Evolutionary conservation across 495 filamentous ascomycete genomes (phyloP).

Genomic region (Trichoderma erinaceum): DNA sequence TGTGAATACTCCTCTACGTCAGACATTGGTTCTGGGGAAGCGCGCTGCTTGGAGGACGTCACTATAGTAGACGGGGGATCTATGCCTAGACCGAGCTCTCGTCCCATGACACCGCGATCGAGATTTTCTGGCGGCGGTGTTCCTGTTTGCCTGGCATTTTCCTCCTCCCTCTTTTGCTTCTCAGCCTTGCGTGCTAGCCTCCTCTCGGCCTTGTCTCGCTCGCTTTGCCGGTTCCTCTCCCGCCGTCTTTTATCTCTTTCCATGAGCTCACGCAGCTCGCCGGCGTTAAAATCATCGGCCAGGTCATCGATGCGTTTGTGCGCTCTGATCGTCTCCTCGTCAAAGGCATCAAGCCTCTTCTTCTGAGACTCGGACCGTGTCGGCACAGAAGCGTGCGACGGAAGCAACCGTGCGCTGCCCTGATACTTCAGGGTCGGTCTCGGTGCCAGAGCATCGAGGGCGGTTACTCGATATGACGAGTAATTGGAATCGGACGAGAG

Average conservation of each 20-base stretch:
- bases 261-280: conserved; percentile 73
- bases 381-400: conserved; percentile 20
- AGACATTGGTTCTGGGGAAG: conserved; percentile 21
- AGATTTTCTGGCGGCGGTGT: conserved; percentile 46
- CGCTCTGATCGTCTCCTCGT: conserved; percentile 60
- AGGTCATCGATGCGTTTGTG: conserved; percentile 70
- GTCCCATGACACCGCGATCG: conserved; percentile 48
- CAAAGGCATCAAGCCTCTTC: conserved; percentile 42
- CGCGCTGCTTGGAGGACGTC: conserved; percentile 40
- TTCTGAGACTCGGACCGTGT: conserved; percentile 36
- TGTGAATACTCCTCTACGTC: conserved; percentile 16
- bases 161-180: conserved; percentile 50
- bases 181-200: conserved; percentile 63
- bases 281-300: conserved; percentile 74
- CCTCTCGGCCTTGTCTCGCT: conserved; percentile 64
- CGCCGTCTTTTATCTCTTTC: conserved; percentile 74
- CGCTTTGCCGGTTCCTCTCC: conserved; percentile 64
- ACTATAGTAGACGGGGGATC: conserved; percentile 39
- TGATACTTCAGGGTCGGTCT: conserved; percentile 72
- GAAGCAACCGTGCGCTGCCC: conserved; percentile 49
- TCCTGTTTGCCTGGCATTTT: conserved; percentile 33
- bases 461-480: conserved; percentile 65
- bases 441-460: conserved; percentile 67
- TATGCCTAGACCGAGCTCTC: conserved; percentile 43
- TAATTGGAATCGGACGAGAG: conserved; percentile 66